These are phyloP conservation scores for Bruguiera hainesii DNA, from an alignment of 441 rosid genomes.

Conservation along the genomic window DNA sequence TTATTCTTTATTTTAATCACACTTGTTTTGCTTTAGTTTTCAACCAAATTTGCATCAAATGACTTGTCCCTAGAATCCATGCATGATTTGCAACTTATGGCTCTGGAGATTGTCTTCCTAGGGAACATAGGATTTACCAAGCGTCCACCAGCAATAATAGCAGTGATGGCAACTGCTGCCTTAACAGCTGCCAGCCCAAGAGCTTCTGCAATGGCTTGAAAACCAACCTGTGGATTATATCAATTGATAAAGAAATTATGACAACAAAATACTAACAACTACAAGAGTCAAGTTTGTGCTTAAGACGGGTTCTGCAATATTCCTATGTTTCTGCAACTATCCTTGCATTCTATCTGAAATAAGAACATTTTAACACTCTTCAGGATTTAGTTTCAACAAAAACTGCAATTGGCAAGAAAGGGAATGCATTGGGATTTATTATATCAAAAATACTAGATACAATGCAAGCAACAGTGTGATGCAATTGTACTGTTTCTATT, in stretches of 20 bases:
- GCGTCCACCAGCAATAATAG: conserved; percentile 97
- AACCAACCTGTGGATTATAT: conserved; percentile 62
- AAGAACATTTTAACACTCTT: not conserved
- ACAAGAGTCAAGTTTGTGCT: conserved; percentile 11
- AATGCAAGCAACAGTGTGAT: not conserved
- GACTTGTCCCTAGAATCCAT: not conserved
- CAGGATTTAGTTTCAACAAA: not conserved
- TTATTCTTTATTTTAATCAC: not conserved
- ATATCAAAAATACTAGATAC: conserved; percentile 2
- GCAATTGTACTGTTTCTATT: not conserved
- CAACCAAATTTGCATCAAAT: not conserved
- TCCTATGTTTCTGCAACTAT: not conserved
- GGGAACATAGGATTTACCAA: conserved; percentile 53
- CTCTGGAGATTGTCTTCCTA: conserved; percentile 15
- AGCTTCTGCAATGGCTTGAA: conserved; percentile 98
- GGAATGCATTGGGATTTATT: not conserved
- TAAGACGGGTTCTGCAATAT: not conserved
- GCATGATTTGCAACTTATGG: not conserved
- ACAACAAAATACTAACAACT: conserved; percentile 6
- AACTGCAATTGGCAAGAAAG: not conserved
- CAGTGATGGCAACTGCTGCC: conserved; percentile 94
- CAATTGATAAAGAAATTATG: conserved; percentile 15
- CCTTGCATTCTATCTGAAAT: not conserved
- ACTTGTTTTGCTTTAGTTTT: not conserved
- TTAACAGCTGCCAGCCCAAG: conserved; percentile 96